Evolutionary conservation across 768 basidiomycete species (phyloP).

Genomic region (Pleurotus platypus): DNA sequence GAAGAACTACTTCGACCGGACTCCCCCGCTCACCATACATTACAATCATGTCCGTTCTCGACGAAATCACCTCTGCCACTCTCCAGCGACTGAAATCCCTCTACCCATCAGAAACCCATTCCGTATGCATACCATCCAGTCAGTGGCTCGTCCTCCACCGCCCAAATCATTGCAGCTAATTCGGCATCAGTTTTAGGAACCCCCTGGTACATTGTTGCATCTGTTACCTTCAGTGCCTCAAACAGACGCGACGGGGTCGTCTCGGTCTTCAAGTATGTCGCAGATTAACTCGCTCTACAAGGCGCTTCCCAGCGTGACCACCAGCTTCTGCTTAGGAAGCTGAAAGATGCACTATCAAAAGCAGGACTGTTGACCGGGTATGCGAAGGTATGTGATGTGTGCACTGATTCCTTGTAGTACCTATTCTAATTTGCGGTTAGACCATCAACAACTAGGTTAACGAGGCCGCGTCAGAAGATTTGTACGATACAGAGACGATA

Average conservation of each 20-base stretch:
- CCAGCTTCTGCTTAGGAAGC: constrained; percentile 39
- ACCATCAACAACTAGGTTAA: constrained; percentile 56
- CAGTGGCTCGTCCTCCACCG: too few relatives aligned
- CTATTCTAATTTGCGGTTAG: constrained; percentile 22
- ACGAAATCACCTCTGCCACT: not conserved
- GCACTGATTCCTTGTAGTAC: not conserved
- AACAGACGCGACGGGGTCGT: constrained; percentile 59
- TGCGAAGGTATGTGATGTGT: constrained; percentile 38
- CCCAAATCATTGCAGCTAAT: constrained; percentile 10
- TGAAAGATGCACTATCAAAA: constrained; percentile 62
- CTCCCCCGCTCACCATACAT: too few relatives aligned
- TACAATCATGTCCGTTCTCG: too few relatives aligned
- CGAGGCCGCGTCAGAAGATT: constrained; percentile 46
- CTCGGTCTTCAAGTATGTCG: constrained; percentile 45
- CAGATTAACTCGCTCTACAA: constrained; percentile 31
- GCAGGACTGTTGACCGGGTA: constrained; percentile 55
- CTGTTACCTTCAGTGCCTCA: constrained; percentile 52
- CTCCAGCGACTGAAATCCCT: not conserved
- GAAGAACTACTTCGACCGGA: too few relatives aligned
- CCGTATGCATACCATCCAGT: too few relatives aligned
- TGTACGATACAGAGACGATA: constrained; percentile 38
- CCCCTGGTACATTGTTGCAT: constrained; percentile 45
- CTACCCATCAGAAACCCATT: not conserved
- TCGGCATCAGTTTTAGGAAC: too few relatives aligned
- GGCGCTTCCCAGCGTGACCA: constrained; percentile 15